Percentiles rank a stretch among this genome's conserved stretches.
These are phyloP conservation scores for Hydnomerulius pinastri DNA, from an alignment of 768 basidiomycete genomes.

Conservation along the genomic window DNA sequence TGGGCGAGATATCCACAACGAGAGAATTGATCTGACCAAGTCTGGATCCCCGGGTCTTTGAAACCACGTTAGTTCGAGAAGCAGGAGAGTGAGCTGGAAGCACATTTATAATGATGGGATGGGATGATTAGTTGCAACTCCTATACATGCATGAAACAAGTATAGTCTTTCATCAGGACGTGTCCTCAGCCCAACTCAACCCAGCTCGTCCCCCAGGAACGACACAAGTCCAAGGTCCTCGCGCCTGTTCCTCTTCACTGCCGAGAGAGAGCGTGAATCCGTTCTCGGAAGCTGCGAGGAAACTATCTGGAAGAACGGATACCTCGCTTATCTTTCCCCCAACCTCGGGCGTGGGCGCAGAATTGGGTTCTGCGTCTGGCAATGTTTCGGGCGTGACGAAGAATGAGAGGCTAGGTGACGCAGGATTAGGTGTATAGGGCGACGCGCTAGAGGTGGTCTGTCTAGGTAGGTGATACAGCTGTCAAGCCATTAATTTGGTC, in stretches of 20 bases:
- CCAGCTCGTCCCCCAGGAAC: conserved; percentile 35
- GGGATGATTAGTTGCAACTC: too few relatives aligned
- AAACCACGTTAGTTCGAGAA: too few relatives aligned
- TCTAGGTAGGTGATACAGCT: conserved; percentile 47
- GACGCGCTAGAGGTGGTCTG: conserved; percentile 5
- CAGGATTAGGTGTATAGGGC: conserved; percentile 5
- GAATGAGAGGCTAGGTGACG: conserved; percentile 22
- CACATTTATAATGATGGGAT: too few relatives aligned
- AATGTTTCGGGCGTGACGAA: conserved; percentile 24
- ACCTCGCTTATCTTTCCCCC: conserved; percentile 2
- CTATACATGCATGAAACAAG: too few relatives aligned
- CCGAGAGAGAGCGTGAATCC: conserved; percentile 45
- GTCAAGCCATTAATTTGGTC: neutral
- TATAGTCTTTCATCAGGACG: too few relatives aligned
- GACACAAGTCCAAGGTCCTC: conserved; percentile 44
- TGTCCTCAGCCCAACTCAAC: conserved; percentile 26
- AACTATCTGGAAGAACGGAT: conserved; percentile 22
- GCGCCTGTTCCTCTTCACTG: conserved; percentile 1
- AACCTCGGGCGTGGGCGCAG: neutral
- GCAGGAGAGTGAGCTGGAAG: too few relatives aligned
- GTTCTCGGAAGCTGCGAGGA: conserved; percentile 56
- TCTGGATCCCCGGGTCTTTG: too few relatives aligned
- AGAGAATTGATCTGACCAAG: too few relatives aligned
- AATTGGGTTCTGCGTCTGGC: neutral
- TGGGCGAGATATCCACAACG: too few relatives aligned